phyloP scores from a whole-genome alignment of 208 protist species.

The Leptomonas pyrrhocoris region DNA sequence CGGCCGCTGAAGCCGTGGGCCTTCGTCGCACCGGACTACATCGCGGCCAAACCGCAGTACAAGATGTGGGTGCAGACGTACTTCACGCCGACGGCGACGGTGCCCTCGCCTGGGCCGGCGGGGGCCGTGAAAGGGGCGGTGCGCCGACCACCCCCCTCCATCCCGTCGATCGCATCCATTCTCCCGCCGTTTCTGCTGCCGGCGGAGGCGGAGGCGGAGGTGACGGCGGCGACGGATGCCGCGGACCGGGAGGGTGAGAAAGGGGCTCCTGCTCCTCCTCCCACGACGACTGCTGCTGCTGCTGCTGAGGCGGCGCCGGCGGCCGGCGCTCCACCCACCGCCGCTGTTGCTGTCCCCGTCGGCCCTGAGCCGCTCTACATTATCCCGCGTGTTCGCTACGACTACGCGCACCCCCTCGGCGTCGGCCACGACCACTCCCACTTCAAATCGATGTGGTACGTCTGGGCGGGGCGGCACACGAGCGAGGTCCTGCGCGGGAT shows the following conservation, averaged over 20 bases:
- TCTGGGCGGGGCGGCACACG: slow-evolving; percentile 59
- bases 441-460: slow-evolving; percentile 83
- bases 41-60: slow-evolving; percentile 74
- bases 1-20: slow-evolving; percentile 54
- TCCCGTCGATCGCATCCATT: slow-evolving; percentile 17
- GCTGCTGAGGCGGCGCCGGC: too few relatives aligned
- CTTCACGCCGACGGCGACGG: slow-evolving; percentile 23
- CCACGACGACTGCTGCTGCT: not conserved
- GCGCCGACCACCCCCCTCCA: slow-evolving; percentile 8
- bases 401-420: slow-evolving; percentile 65
- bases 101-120: slow-evolving; percentile 19
- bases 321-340: too few relatives aligned
- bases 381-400: slow-evolving; percentile 53
- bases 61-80: slow-evolving; percentile 35
- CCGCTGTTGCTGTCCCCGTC: not conserved
- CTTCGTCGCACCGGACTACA: slow-evolving; percentile 76
- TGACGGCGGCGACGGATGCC: not conserved
- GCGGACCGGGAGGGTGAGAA: not conserved
- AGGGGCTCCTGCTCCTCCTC: too few relatives aligned
- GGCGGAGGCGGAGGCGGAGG: not conserved
- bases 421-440: slow-evolving; percentile 69
- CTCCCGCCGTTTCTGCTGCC: slow-evolving; percentile 44
- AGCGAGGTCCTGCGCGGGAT: slow-evolving; percentile 56
- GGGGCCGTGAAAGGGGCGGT: slow-evolving; percentile 37
- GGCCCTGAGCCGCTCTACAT: slow-evolving; percentile 68